Evolutionary conservation across 2,329 filamentous ascomycete species (phyloP).

Genomic region (Paraphoma chrysanthemicola): DNA sequence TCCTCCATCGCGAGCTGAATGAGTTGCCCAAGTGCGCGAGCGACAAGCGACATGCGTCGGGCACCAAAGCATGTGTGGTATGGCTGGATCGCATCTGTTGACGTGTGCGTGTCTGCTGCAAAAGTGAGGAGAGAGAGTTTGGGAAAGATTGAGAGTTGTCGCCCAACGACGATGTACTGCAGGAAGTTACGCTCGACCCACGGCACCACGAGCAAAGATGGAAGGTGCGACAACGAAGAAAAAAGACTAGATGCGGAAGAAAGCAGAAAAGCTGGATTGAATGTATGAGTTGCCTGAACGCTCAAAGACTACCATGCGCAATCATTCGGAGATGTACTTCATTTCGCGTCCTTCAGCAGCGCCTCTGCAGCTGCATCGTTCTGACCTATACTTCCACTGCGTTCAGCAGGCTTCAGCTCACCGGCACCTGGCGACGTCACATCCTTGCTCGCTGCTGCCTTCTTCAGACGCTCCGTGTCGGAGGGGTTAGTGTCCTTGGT

Average conservation of each 20-base stretch:
- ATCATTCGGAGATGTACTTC: background rate
- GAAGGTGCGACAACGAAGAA: background rate
- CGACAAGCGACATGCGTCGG: background rate
- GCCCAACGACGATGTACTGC: too few species aligned
- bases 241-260: background rate
- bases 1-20: too few species aligned
- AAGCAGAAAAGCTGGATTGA: background rate
- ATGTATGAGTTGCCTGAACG: background rate
- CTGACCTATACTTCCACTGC: conserved; percentile 51
- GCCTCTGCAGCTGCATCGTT: conserved; percentile 57
- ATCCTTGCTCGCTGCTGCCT: conserved; percentile 51
- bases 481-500: conserved; percentile 66
- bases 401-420: conserved; percentile 48
- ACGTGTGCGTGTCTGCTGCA: background rate
- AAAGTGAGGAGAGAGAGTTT: background rate
- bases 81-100: background rate
- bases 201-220: background rate
- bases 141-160: background rate
- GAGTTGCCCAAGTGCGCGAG: too few species aligned
- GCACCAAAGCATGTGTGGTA: background rate
- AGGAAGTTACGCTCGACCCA: too few species aligned
- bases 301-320: background rate
- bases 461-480: conserved; percentile 59
- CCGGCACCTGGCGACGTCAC: conserved; percentile 24
- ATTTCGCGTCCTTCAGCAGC: conserved; percentile 49